phyloP scores from a whole-genome alignment of 2,329 filamentous ascomycete species.

The Sporothrix euskadiensis region DNA sequence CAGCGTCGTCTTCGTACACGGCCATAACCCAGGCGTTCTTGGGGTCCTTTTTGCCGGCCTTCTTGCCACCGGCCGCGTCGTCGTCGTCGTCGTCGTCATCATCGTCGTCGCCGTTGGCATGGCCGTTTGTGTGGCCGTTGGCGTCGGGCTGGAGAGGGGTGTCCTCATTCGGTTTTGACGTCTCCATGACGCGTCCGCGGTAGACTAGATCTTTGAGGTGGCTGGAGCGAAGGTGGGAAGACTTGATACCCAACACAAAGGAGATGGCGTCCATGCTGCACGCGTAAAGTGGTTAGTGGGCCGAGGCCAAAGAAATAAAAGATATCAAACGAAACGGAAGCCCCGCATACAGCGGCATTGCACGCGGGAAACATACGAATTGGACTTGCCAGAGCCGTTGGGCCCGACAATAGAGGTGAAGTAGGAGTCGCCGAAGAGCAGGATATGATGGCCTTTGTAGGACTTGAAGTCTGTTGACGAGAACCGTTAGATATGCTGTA shows the following conservation, averaged over 20 bases:
- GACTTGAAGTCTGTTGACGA: conserved; percentile 85
- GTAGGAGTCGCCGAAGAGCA: conserved; percentile 95
- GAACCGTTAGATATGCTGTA: neutral
- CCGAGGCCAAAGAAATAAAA: neutral
- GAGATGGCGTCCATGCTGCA: conserved; percentile 96
- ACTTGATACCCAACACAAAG: conserved; percentile 97
- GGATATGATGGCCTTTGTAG: conserved; percentile 92
- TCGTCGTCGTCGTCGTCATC: conserved; percentile 57
- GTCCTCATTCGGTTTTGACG: conserved; percentile 88
- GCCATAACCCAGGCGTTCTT: conserved; percentile 99
- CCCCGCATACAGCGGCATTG: neutral
- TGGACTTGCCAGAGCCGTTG: conserved; percentile 99
- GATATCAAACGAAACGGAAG: neutral
- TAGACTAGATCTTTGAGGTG: conserved; percentile 95
- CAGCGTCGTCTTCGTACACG: conserved; percentile 95
- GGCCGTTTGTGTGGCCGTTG: conserved; percentile 63
- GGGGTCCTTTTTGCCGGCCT: conserved; percentile 75
- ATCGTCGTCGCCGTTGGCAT: conserved; percentile 61
- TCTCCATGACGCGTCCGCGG: conserved; percentile 88
- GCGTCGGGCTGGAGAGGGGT: conserved; percentile 49
- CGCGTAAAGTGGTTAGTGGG: conserved; percentile 13
- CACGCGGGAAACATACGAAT: conserved; percentile 68
- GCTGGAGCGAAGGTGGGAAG: conserved; percentile 91
- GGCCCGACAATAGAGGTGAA: conserved; percentile 99
- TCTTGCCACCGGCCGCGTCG: conserved; percentile 50